These are phyloP conservation scores for Fusarium aywerte DNA, from an alignment of 2,329 filamentous ascomycete genomes.

Conservation along the genomic window DNA sequence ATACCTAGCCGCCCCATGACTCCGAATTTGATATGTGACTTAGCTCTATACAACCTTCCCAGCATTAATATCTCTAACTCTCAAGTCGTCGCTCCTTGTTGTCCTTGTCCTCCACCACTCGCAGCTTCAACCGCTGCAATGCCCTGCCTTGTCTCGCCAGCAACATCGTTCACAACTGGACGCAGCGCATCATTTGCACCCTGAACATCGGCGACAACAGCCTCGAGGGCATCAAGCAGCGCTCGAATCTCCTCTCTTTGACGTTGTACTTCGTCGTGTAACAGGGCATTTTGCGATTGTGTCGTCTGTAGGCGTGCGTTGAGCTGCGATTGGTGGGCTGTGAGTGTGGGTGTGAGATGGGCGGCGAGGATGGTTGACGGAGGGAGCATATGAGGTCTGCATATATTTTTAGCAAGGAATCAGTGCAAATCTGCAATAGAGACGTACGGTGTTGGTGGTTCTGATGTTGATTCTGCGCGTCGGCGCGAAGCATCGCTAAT, in stretches of 20 bases:
- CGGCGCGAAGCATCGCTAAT: conserved; percentile 60
- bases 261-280: conserved; percentile 61
- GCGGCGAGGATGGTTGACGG: conserved; percentile 63
- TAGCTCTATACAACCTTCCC: neutral
- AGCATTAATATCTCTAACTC: neutral
- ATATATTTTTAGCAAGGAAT: conserved; percentile 1
- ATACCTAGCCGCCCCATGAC: neutral
- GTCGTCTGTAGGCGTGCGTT: conserved; percentile 67
- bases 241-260: conserved; percentile 67
- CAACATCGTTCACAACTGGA: conserved; percentile 60
- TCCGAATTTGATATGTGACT: conserved; percentile 1
- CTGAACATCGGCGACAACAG: conserved; percentile 64
- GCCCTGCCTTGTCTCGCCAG: conserved; percentile 58
- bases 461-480: conserved; percentile 35
- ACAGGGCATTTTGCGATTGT: conserved; percentile 65
- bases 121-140: conserved; percentile 37
- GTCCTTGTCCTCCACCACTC: conserved; percentile 13
- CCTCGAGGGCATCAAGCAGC: conserved; percentile 62
- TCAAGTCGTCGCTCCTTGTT: conserved; percentile 1
- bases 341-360: conserved; percentile 65
- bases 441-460: conserved; percentile 60
- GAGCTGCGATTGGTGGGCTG: conserved; percentile 64
- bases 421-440: neutral
- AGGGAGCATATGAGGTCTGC: conserved; percentile 66
- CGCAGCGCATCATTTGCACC: conserved; percentile 62